These are phyloP conservation scores for Carex littledalei DNA, from an alignment of 176 grass and related monocot species.

Conservation along the genomic window DNA sequence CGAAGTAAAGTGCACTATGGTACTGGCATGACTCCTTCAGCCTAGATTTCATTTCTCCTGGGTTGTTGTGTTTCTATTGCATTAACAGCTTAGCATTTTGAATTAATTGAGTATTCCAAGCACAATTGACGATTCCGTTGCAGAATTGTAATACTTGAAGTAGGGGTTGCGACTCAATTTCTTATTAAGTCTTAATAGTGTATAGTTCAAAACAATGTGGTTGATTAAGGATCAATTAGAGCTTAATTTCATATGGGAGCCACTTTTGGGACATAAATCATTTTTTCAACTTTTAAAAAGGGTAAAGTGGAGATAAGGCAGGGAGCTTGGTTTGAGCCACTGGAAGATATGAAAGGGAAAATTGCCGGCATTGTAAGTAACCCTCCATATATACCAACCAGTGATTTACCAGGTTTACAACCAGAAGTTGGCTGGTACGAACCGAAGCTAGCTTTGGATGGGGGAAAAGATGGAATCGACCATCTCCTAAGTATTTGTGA, in stretches of 20 bases:
- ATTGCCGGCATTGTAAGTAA: slow-evolving; percentile 79
- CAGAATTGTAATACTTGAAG: not conserved
- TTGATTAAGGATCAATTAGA: not conserved
- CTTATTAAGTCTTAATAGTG: not conserved
- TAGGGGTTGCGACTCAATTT: not conserved
- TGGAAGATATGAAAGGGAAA: slow-evolving; percentile 69
- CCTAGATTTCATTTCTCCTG: not conserved
- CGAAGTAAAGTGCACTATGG: not conserved
- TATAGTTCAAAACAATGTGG: not conserved
- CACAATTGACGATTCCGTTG: not conserved
- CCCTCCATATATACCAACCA: slow-evolving; percentile 82
- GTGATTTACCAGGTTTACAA: slow-evolving; percentile 68
- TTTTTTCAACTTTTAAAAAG: slow-evolving; percentile 31
- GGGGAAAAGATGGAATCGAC: slow-evolving; percentile 63
- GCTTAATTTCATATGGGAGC: not conserved
- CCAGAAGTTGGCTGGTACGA: slow-evolving; percentile 90
- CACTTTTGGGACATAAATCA: not conserved
- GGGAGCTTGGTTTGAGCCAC: slow-evolving; percentile 77
- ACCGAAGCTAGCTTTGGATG: slow-evolving; percentile 76
- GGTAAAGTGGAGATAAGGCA: slow-evolving; percentile 79
- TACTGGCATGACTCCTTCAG: not conserved
- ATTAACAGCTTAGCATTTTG: not conserved
- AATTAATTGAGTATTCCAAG: not conserved
- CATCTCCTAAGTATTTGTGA: slow-evolving; percentile 84
- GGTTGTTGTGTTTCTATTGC: not conserved